Evolutionary conservation across 2,329 filamentous ascomycete genomes (phyloP).

Genomic region (Fusarium sp.): DNA sequence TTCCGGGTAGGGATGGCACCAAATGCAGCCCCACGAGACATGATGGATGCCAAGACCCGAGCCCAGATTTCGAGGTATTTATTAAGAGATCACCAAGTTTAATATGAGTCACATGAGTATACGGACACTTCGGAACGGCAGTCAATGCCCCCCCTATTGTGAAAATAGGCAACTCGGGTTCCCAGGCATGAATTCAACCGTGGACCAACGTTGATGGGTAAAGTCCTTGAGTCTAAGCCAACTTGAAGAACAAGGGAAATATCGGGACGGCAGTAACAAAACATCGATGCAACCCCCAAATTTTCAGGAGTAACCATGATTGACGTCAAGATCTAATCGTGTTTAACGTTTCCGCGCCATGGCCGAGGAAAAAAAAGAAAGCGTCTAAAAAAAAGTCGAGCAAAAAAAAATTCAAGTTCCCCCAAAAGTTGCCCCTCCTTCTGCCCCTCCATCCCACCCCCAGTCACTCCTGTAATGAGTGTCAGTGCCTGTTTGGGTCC

Average conservation of each 20-base stretch:
- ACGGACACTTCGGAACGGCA: not conserved
- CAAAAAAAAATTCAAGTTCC: constrained; percentile 1
- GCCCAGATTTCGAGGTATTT: not conserved
- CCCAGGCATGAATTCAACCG: not conserved
- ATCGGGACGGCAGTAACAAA: not conserved
- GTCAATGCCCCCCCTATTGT: not conserved
- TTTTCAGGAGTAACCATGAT: not conserved
- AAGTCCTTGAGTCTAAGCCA: not conserved
- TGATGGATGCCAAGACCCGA: constrained; percentile 1
- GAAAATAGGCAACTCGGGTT: not conserved
- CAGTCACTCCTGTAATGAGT: not conserved
- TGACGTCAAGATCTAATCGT: constrained; percentile 3
- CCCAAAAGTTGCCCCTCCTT: constrained; percentile 30
- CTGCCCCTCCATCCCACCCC: constrained; percentile 25
- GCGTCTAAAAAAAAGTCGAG: not conserved
- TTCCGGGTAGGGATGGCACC: not conserved
- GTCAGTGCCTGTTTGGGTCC: constrained; percentile 9
- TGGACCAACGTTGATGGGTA: not conserved
- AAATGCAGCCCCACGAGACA: not conserved
- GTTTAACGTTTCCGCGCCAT: not conserved
- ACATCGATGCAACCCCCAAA: not conserved
- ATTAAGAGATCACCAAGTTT: not conserved
- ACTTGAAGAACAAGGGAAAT: not conserved
- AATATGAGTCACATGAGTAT: not conserved
- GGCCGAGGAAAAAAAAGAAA: not conserved